Evolutionary conservation across 1,284 basidiomycete species (phyloP).

Genomic region (Trichosporon sp.): DNA sequence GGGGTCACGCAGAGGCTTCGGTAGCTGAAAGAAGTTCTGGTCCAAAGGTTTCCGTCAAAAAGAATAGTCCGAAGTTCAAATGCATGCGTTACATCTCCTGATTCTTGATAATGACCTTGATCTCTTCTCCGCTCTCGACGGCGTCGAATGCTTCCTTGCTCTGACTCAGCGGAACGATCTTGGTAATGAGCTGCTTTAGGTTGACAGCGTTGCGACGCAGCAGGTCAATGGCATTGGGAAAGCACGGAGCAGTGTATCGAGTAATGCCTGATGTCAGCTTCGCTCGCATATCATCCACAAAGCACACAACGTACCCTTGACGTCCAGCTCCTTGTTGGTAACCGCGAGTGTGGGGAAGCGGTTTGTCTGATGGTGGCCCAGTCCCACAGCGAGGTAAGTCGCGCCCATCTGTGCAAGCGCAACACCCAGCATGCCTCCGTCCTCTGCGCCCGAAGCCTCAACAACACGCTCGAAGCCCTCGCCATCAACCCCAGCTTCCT

Average conservation of each 20-base stretch:
- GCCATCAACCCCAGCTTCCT: slow-evolving; percentile 32
- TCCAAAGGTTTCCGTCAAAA: no score
- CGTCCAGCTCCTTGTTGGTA: slow-evolving; percentile 64
- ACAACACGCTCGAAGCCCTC: slow-evolving; percentile 58
- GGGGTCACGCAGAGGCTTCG: no score
- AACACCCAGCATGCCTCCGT: slow-evolving; percentile 57
- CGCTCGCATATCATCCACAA: neutral
- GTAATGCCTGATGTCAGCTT: slow-evolving; percentile 30
- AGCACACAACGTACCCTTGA: slow-evolving; percentile 56
- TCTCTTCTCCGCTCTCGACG: slow-evolving; percentile 48
- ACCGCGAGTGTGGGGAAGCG: slow-evolving; percentile 42
- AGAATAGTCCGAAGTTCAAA: neutral
- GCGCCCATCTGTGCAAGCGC: slow-evolving; percentile 61
- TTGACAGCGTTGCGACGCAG: slow-evolving; percentile 53
- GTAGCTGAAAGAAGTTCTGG: no score
- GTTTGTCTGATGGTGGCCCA: slow-evolving; percentile 42
- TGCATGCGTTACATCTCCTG: slow-evolving; percentile 26
- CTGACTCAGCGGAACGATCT: slow-evolving; percentile 53
- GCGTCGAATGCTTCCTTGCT: slow-evolving; percentile 54
- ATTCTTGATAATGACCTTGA: slow-evolving; percentile 45
- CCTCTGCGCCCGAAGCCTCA: slow-evolving; percentile 58
- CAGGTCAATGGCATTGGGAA: slow-evolving; percentile 54
- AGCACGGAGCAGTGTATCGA: slow-evolving; percentile 45
- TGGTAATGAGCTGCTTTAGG: slow-evolving; percentile 54
- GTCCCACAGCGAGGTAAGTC: slow-evolving; percentile 40